These are phyloP conservation scores for Cadophora luteo-olivacea DNA, from an alignment of 2,329 filamentous ascomycete genomes.

Conservation along the genomic window DNA sequence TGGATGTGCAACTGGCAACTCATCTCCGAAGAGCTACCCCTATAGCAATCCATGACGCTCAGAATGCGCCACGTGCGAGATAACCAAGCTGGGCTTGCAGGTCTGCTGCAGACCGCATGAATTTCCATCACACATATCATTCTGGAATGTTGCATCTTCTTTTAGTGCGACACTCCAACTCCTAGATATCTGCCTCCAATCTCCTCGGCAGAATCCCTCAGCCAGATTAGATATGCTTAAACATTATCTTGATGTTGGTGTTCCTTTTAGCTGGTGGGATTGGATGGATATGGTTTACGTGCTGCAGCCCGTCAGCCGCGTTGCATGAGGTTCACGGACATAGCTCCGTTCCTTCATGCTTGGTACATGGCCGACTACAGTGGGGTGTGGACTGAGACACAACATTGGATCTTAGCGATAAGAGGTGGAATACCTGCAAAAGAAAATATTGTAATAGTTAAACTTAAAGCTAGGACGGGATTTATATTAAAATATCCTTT, in stretches of 20 bases:
- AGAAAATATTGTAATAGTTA: too few species aligned
- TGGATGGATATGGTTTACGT: background rate
- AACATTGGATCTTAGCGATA: background rate
- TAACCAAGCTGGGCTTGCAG: background rate
- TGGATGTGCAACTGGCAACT: background rate
- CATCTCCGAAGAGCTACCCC: background rate
- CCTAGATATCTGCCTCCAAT: background rate
- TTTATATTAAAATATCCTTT: too few species aligned
- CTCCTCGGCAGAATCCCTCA: background rate
- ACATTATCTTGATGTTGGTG: background rate
- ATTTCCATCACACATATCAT: background rate
- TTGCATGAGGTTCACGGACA: background rate
- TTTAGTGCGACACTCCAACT: background rate
- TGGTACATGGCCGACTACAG: background rate
- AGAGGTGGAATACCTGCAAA: too few species aligned
- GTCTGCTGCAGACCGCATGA: too few species aligned
- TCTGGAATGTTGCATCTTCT: background rate
- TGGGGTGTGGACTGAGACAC: background rate
- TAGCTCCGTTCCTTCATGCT: background rate
- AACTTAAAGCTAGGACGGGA: too few species aligned
- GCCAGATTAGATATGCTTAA: constrained; percentile 5
- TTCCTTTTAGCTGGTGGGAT: background rate
- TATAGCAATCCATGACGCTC: background rate
- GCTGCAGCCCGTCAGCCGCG: background rate
- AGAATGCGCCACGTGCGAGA: background rate